Base-by-base conservation (phyloP, 78 protist species). In the Ministeria vibrans region DNA sequence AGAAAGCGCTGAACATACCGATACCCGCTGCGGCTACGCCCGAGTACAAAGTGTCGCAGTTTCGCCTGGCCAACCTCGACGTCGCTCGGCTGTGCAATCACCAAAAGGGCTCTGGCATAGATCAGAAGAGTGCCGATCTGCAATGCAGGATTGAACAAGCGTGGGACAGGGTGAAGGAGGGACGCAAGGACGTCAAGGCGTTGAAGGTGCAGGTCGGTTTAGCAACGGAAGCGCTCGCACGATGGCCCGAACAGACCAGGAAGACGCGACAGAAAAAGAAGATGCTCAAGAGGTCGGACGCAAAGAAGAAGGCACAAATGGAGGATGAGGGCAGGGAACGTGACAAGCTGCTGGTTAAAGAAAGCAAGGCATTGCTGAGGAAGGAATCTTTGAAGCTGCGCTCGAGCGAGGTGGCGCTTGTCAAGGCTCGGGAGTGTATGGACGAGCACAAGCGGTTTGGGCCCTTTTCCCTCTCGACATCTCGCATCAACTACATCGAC, bases 41-140 rank as follows among this genome's bases (percentile, higher is more conserved):
- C 25, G 86, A 68, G 0, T 96, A 92, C 51, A 93, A 93, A 69
- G n/a, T 85, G 49, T 72, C 82, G 0, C 87, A 85, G 36, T 97
- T 87, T 92, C 92, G 89, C 78, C 81, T 84, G 9, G 92, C 96
- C 68, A 98, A 98, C 81, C 83, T 87, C 55, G 86, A 83, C 43
- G 99, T 97, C 30, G 99, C 99, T 74, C 71, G 93, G 6, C 86
- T 98, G 23, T 98, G 99, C 80, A 98, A 98, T 92, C 99, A 98
- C 89, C 99, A 98, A 43, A 61, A 77, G 27, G 62, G 82, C 18
- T 64, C 45, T 34, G 15, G 34, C 18, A 36, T 44, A 45, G 66
- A 62, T 6, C 62, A 46, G 72, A 61, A 61, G 68, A n/a, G 15
- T 27, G 55, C 55, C n/a, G 9, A 15, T 49, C 55, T 49, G 55